A percentile compares a stretch with the other conserved stretches of the same genome.
Evolutionary conservation across 371 early-diverging fungal genomes (phyloP).

Genomic region (Amoeboaphelidium protococcarum): DNA sequence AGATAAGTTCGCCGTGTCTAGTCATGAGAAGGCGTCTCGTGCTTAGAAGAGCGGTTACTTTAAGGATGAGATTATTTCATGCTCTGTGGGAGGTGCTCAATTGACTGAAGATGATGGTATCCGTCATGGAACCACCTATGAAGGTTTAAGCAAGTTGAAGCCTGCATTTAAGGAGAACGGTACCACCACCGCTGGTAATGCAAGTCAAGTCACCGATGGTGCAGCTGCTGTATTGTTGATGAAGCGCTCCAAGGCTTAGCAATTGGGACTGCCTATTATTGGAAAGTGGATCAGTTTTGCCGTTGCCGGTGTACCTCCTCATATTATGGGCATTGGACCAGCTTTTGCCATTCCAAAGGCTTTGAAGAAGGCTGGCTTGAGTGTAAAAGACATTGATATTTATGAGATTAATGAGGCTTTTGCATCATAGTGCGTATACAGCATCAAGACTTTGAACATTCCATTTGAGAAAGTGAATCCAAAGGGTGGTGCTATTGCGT

Average conservation of each 20-base stretch:
- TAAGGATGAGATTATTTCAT: constrained; percentile 70
- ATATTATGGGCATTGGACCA: constrained; percentile 31
- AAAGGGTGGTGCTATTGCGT: constrained; percentile 92
- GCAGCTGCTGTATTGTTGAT: constrained; percentile 42
- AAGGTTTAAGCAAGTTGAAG: constrained; percentile 52
- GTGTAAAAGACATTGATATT: constrained; percentile 35
- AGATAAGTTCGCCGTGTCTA: constrained; percentile 60
- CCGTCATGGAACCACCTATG: constrained; percentile 47
- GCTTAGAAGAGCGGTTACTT: constrained; percentile 79
- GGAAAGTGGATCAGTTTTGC: constrained; percentile 73
- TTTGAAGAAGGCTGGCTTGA: constrained; percentile 49
- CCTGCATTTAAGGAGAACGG: constrained; percentile 75
- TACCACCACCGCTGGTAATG: constrained; percentile 83
- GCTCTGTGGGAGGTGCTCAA: constrained; percentile 11
- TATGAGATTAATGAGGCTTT: constrained; percentile 78
- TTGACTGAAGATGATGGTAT: constrained; percentile 67
- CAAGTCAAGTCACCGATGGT: constrained; percentile 95
- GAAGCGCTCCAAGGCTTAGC: constrained; percentile 6
- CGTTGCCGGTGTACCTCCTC: constrained; percentile 76
- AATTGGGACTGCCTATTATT: constrained; percentile 49
- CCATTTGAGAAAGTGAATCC: constrained; percentile 78
- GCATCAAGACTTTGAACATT: constrained; percentile 57
- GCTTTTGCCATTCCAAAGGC: constrained; percentile 53
- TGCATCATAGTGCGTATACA: constrained; percentile 87
- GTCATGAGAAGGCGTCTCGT: constrained; percentile 44